Evolutionary conservation across 106 monocot species (phyloP).

Genomic region (Triglochin maritima): DNA sequence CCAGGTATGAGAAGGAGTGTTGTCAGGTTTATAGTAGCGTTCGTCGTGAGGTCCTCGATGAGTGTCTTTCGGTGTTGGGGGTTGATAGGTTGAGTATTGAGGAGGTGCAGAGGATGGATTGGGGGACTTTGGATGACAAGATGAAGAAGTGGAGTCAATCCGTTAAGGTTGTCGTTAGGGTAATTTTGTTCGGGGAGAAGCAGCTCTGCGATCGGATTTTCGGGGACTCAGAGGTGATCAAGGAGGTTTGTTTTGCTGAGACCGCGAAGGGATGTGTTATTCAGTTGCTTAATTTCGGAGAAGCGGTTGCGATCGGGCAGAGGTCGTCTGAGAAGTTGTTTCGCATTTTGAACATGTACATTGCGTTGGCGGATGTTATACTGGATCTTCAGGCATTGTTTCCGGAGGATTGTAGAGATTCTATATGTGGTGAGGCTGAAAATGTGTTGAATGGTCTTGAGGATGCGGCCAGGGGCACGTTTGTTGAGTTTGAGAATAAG

Average conservation of each 20-base stretch:
- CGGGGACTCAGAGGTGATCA: conserved; percentile 21
- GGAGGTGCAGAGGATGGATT: conserved; percentile 42
- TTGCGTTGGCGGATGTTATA: conserved; percentile 32
- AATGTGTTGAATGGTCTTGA: conserved; percentile 22
- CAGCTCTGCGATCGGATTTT: conserved; percentile 45
- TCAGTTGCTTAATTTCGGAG: conserved; percentile 47
- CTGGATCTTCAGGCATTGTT: conserved; percentile 26
- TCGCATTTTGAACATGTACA: conserved; percentile 56
- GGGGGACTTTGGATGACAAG: conserved; percentile 21
- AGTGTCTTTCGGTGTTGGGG: conserved; percentile 33
- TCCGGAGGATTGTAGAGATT: conserved; percentile 12
- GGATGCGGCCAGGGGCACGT: conserved; percentile 20
- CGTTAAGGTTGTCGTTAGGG: conserved; percentile 42
- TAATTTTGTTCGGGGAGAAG: conserved; percentile 51
- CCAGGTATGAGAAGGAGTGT: conserved; percentile 54
- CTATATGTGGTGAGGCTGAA: conserved; percentile 18
- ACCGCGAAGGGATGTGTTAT: conserved; percentile 37
- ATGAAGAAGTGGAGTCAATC: conserved; percentile 67
- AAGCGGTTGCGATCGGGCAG: conserved; percentile 48
- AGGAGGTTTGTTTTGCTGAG: conserved; percentile 44
- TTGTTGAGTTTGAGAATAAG: conserved; percentile 24
- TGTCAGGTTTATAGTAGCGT: conserved; percentile 40
- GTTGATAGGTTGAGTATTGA: conserved; percentile 63
- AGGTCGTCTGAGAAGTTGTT: conserved; percentile 53
- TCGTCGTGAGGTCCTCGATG: conserved; percentile 46